Conservation (phyloP, 1,284 basidiomycete genomes). For the Naganishia liquefaciens region DNA sequence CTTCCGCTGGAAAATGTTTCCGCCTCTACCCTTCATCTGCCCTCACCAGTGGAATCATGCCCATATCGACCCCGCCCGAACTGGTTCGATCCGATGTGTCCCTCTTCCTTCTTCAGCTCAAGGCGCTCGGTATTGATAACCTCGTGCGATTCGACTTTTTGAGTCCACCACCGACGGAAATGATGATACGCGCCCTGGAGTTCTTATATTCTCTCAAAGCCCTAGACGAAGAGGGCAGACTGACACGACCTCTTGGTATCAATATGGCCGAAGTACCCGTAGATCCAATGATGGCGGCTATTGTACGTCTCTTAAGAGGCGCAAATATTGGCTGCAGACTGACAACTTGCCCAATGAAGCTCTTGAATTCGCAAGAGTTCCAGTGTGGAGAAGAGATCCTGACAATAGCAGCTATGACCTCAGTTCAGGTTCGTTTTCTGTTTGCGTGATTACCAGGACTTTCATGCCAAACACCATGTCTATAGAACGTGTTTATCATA, state of each 20-base stretch:
- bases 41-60: constrained; percentile 56
- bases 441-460: not conserved
- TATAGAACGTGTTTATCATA: constrained; percentile 80
- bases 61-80: constrained; percentile 77
- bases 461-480: not conserved
- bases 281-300: constrained; percentile 62
- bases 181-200: constrained; percentile 79
- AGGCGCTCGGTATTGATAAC: constrained; percentile 91
- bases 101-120: constrained; percentile 85
- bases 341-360: constrained; percentile 55
- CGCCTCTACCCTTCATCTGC: constrained; percentile 77
- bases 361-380: constrained; percentile 79
- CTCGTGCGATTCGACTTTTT: constrained; percentile 85
- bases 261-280: constrained; percentile 61
- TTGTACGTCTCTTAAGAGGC: constrained; percentile 51
- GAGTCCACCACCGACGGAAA: constrained; percentile 80
- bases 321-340: not conserved
- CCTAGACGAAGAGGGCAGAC: constrained; percentile 57
- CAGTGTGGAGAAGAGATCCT: constrained; percentile 90
- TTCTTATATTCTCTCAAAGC: constrained; percentile 57
- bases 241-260: constrained; percentile 58
- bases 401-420: constrained; percentile 92
- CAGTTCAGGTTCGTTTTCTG: constrained; percentile 66
- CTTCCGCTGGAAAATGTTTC: constrained; percentile 85
- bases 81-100: constrained; percentile 85